Conservation (phyloP, 2,329 filamentous ascomycete genomes). For the Penicillium sp. region DNA sequence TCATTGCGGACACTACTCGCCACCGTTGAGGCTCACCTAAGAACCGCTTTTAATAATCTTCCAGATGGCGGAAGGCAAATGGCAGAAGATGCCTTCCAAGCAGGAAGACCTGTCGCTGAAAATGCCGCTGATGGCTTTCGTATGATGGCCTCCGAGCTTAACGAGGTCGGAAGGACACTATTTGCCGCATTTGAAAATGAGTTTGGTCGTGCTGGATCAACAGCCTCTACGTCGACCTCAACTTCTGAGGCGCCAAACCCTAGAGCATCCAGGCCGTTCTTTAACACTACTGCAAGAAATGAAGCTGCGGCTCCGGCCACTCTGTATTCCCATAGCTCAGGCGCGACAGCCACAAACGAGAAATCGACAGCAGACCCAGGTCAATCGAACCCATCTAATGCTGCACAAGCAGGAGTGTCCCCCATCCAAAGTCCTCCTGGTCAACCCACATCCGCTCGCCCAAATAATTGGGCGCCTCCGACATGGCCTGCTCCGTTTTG, state of each 20-base stretch:
- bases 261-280: not conserved
- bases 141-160: conserved; percentile 35
- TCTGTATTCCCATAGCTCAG: not conserved
- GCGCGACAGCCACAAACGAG: not conserved
- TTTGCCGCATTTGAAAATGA: conserved; percentile 33
- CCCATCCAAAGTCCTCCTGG: not conserved
- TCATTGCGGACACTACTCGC: conserved; percentile 31
- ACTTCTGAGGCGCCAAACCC: conserved; percentile 3
- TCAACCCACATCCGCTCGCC: not conserved
- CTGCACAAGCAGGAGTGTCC: not conserved
- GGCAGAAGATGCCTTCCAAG: conserved; percentile 30
- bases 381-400: not conserved
- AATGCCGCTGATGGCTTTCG: conserved; percentile 33
- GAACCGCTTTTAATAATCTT: conserved; percentile 31
- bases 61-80: conserved; percentile 30
- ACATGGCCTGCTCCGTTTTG: not conserved
- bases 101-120: conserved; percentile 31
- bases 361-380: not conserved
- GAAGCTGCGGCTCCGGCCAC: not conserved
- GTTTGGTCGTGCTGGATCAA: conserved; percentile 19
- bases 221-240: conserved; percentile 1
- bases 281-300: not conserved
- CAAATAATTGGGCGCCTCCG: not conserved
- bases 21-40: conserved; percentile 32
- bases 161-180: conserved; percentile 32